Base-by-base conservation (phyloP, 805 yeast genomes). In the Spathaspora girioi region DNA sequence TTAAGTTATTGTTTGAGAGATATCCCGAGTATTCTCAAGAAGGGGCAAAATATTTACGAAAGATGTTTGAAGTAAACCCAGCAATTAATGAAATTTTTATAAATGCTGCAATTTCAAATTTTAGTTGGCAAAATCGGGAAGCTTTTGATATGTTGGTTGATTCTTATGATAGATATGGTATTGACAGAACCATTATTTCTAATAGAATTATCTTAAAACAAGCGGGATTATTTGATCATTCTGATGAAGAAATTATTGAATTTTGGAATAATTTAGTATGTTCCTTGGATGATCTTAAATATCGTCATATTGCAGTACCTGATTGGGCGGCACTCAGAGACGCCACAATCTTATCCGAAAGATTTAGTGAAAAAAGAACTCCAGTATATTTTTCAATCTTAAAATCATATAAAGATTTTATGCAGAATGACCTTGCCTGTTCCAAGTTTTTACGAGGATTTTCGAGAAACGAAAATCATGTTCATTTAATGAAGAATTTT, bases 311-410 rank as follows among this genome's bases (percentile, higher is more conserved):
- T 58, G 91, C 93, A 6, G 83, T 82, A 64, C 93, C 94, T 10
- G 93, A 87, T 68, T 87, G 93, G 93, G 86, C 89, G 40, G 87
- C 93, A 2, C 67, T 88, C 52, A 81, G 92, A 70, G 91, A 85
- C 65, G 89, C 93, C 18, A 87, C 94, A 5, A 73, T 82, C 43
- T 69, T 71, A 52, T 76, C 84, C 3, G 64, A 63, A 20, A 69
- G 65, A 46, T 49, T 31, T 20, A 56, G 62, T 38, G 66, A 73
- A 17, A 77, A 75, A 40, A 75, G 89, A 66, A 75, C 76, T 54
- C 70, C 75, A 38, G 66, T 83, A 26, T 84, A 83, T 64, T 75
- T 81, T 65, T 72, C 79, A 49, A 69, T 84, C 52, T 79, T 83
- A 61, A 77, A 79, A 56, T 60, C 74, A 42, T 82, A 71, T 61